phyloP scores from a whole-genome alignment of 306 rosid genomes.

The Alnus rubra region DNA sequence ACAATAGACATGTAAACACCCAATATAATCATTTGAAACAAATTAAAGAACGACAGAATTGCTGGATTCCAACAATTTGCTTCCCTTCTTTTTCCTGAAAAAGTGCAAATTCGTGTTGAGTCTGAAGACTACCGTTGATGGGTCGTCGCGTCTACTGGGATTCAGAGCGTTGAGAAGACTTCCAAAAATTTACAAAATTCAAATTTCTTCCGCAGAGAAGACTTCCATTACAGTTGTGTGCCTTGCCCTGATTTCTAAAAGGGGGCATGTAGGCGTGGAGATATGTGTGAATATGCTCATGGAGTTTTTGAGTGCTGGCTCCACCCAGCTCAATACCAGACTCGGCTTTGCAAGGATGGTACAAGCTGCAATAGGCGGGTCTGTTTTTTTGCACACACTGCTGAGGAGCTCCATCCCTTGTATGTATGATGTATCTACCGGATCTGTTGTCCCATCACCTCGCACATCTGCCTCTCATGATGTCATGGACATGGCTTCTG shows the following conservation, averaged over 20 bases:
- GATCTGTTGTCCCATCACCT: conserved; percentile 85
- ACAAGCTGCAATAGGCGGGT: conserved; percentile 74
- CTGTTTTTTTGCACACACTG: conserved; percentile 78
- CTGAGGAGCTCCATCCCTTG: conserved; percentile 80
- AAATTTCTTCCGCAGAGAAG: no score
- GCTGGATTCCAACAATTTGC: no score
- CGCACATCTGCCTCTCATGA: conserved; percentile 63
- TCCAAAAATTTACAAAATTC: no score
- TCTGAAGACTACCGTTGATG: no score
- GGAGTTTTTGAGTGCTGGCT: conserved; percentile 97
- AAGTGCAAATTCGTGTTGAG: no score
- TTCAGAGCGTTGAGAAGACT: no score
- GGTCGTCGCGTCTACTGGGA: no score
- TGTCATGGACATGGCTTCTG: conserved; percentile 97
- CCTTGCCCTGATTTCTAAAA: conserved; percentile 93
- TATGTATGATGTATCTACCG: conserved; percentile 83
- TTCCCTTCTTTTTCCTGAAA: no score
- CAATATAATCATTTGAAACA: no score
- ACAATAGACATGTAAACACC: no score
- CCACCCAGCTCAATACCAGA: conserved; percentile 91
- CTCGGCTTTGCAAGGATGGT: conserved; percentile 93
- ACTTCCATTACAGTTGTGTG: conserved; percentile 90
- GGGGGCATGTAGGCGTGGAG: conserved; percentile 89
- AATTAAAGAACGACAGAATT: no score
- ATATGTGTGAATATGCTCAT: conserved; percentile 95